Evolutionary conservation across 1,139 yeast species (phyloP).

Genomic region (Kodamaea suecica): DNA sequence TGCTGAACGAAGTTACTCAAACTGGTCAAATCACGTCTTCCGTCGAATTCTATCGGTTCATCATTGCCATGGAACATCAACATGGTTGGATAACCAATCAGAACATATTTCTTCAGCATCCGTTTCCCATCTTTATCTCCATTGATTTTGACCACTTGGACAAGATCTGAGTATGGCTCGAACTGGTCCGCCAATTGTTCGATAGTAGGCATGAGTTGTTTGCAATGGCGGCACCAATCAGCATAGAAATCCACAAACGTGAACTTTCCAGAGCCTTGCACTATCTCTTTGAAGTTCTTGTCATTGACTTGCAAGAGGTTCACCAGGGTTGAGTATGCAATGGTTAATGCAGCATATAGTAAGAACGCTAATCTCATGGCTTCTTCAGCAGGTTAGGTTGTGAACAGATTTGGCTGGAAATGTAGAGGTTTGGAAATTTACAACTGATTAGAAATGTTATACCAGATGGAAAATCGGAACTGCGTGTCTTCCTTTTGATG

Average conservation of each 20-base stretch:
- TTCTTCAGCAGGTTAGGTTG: background rate
- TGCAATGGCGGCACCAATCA: conserved; percentile 81
- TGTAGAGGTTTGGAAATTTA: no score
- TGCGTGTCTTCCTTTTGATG: no score
- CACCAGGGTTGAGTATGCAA: conserved; percentile 14
- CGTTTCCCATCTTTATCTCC: conserved; percentile 62
- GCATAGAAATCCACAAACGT: conserved; percentile 75
- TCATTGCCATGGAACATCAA: conserved; percentile 53
- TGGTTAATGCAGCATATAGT: conserved; percentile 1
- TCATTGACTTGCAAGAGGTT: conserved; percentile 32
- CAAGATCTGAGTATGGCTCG: conserved; percentile 35
- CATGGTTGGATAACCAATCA: conserved; percentile 66
- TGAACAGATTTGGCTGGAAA: no score
- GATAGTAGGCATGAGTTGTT: conserved; percentile 60
- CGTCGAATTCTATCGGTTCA: conserved; percentile 47
- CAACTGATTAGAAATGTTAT: no score
- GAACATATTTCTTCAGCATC: conserved; percentile 51
- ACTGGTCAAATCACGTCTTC: conserved; percentile 44
- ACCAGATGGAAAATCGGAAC: no score
- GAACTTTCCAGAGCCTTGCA: conserved; percentile 54
- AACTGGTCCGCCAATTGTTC: conserved; percentile 56
- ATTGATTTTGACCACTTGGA: conserved; percentile 60
- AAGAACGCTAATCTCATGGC: conserved; percentile 1
- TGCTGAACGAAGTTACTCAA: conserved; percentile 47
- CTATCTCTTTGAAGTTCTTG: conserved; percentile 52